These are phyloP conservation scores for Fagus sylvatica DNA, from an alignment of 306 rosid genomes.

Conservation along the genomic window DNA sequence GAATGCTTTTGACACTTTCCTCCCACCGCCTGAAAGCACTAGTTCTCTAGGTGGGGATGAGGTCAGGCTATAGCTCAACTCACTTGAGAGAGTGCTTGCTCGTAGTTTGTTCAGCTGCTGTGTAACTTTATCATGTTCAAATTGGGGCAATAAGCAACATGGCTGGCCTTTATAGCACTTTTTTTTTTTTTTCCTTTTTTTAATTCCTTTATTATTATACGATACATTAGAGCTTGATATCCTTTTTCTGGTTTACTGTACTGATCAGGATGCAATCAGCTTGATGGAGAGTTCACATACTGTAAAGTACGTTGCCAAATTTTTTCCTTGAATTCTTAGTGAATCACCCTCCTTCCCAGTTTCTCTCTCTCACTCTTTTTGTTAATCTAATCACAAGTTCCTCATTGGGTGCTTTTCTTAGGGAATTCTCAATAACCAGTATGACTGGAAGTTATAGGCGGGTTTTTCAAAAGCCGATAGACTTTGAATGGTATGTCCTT, in stretches of 20 bases:
- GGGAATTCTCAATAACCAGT: constrained; percentile 91
- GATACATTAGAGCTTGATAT: background rate
- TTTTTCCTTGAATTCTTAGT: constrained; percentile 15
- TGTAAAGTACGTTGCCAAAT: constrained; percentile 58
- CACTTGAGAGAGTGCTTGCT: too few species aligned
- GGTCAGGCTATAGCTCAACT: too few species aligned
- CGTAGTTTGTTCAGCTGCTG: background rate
- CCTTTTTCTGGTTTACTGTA: constrained; percentile 10
- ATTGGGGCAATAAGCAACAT: background rate
- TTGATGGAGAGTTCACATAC: constrained; percentile 62
- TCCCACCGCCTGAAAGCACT: too few species aligned
- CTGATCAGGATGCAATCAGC: constrained; percentile 71
- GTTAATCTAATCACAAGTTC: constrained; percentile 14
- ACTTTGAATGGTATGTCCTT: constrained; percentile 71
- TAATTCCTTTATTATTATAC: too few species aligned
- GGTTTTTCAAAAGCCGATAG: constrained; percentile 76
- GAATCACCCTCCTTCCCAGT: constrained; percentile 14
- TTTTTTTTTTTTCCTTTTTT: background rate
- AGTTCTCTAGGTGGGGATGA: too few species aligned
- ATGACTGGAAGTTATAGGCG: constrained; percentile 89
- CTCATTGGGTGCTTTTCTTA: constrained; percentile 18
- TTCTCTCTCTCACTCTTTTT: constrained; percentile 8
- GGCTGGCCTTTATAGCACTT: background rate
- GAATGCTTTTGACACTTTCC: background rate
- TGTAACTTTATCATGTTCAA: background rate